phyloP scores from a whole-genome alignment of 441 rosid species.

The Macaranga tanarius region DNA sequence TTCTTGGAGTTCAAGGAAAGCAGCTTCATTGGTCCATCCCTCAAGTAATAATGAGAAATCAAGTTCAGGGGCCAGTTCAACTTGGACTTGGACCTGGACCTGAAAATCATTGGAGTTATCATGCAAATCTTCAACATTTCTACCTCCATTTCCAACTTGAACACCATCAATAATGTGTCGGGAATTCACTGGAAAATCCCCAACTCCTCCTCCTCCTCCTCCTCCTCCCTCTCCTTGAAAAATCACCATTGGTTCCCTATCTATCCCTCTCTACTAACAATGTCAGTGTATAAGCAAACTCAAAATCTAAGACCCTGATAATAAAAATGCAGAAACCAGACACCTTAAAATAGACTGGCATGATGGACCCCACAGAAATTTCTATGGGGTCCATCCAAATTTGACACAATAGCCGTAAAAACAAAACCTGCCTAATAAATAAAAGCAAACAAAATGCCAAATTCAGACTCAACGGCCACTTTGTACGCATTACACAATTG shows the following conservation, averaged over 20 bases:
- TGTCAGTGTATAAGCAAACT: background rate
- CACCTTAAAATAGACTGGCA: background rate
- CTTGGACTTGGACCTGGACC: no score
- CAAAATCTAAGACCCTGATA: background rate
- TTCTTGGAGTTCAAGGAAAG: background rate
- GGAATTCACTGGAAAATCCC: background rate
- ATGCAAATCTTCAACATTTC: background rate
- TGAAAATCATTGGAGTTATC: background rate
- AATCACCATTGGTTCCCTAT: background rate
- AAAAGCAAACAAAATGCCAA: slow-evolving; percentile 23
- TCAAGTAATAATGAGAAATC: background rate
- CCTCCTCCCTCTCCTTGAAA: no score
- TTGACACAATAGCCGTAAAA: background rate
- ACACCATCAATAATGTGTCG: background rate
- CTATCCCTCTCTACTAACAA: background rate
- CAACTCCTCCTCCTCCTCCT: background rate
- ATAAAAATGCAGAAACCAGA: background rate
- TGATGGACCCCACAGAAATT: background rate
- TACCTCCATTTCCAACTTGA: background rate
- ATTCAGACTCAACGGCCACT: slow-evolving; percentile 17
- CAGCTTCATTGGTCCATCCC: background rate
- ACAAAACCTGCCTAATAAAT: background rate
- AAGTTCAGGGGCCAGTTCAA: background rate
- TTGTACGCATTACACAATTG: slow-evolving; percentile 21
- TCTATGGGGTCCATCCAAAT: slow-evolving; percentile 5